Evolutionary conservation across 208 protist species (phyloP).

Genomic region (Leptomonas pyrrhocoris): DNA sequence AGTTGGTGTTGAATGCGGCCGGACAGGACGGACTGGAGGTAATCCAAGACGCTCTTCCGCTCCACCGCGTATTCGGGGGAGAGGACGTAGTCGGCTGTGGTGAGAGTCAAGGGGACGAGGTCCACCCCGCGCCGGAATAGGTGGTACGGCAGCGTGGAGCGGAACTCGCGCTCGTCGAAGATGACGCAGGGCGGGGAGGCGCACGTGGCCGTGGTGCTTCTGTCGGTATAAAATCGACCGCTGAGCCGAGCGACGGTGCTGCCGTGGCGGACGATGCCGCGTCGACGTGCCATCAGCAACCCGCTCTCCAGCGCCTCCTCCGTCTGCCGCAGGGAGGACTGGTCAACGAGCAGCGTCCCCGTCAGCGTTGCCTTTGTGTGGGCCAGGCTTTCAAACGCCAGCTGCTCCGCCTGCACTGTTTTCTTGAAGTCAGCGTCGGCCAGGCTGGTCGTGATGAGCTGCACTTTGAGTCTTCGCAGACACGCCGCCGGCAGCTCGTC

Average conservation of each 20-base stretch:
- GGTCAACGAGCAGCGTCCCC: slow-evolving; percentile 66
- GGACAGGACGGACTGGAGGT: slow-evolving; percentile 70
- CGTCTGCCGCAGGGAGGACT: slow-evolving; percentile 49
- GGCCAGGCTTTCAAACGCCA: slow-evolving; percentile 71
- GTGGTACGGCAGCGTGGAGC: slow-evolving; percentile 74
- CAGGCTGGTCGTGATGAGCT: slow-evolving; percentile 63
- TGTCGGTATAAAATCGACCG: background rate
- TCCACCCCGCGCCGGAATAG: slow-evolving; percentile 74
- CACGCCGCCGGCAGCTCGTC: slow-evolving; percentile 43
- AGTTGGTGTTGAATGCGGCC: slow-evolving; percentile 80
- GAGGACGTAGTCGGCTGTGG: slow-evolving; percentile 86
- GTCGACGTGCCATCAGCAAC: slow-evolving; percentile 17
- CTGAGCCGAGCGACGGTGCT: slow-evolving; percentile 4
- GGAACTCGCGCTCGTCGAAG: slow-evolving; percentile 89
- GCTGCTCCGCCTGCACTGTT: slow-evolving; percentile 51
- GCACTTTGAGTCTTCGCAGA: slow-evolving; percentile 49
- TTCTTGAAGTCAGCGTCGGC: slow-evolving; percentile 39
- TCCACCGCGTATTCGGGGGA: slow-evolving; percentile 78
- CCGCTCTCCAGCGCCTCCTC: slow-evolving; percentile 60
- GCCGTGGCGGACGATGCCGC: slow-evolving; percentile 1
- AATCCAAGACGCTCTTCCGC: slow-evolving; percentile 84
- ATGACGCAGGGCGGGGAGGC: slow-evolving; percentile 53
- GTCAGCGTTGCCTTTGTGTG: slow-evolving; percentile 79
- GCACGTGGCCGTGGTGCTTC: background rate
- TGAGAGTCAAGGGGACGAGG: slow-evolving; percentile 79